Conservation (phyloP, 768 basidiomycete genomes). For the Rhodotorula babjevae region DNA sequence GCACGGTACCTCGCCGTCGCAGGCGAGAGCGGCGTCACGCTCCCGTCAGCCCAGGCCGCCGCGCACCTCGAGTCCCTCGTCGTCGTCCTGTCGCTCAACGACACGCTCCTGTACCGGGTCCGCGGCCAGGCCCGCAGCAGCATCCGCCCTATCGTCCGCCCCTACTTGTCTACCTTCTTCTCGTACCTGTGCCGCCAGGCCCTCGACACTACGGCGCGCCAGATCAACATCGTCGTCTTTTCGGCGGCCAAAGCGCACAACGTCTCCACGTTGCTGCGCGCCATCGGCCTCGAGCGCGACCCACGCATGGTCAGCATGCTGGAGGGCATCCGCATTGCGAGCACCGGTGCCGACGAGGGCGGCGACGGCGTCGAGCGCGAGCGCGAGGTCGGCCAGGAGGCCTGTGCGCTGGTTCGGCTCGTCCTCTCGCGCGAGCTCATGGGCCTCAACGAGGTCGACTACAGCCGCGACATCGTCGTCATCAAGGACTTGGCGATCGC, state of each 20-base stretch:
- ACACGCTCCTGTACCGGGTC: no score
- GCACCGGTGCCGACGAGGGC: no score
- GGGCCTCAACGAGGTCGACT: slow-evolving; percentile 25
- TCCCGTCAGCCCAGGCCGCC: no score
- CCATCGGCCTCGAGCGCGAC: background rate
- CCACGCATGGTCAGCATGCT: no score
- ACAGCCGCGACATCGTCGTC: slow-evolving; percentile 24
- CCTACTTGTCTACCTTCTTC: slow-evolving; percentile 35
- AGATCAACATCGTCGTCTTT: slow-evolving; percentile 14
- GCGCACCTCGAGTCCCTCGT: no score
- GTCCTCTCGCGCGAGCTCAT: slow-evolving; percentile 35
- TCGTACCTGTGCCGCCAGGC: slow-evolving; percentile 13
- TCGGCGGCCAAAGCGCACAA: slow-evolving; percentile 26
- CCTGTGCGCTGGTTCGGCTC: slow-evolving; percentile 6
- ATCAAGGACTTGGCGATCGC: slow-evolving; percentile 33
- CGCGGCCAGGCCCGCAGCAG: no score
- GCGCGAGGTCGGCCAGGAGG: no score
- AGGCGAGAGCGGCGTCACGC: no score
- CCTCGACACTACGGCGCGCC: background rate
- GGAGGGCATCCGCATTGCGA: no score
- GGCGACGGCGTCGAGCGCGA: no score
- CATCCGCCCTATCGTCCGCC: slow-evolving; percentile 15
- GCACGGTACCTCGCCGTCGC: no score
- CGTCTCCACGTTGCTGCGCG: slow-evolving; percentile 22
- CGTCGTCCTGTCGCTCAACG: no score